phyloP scores from a whole-genome alignment of 257 asterid genomes.

The Rubia yunnanensis region DNA sequence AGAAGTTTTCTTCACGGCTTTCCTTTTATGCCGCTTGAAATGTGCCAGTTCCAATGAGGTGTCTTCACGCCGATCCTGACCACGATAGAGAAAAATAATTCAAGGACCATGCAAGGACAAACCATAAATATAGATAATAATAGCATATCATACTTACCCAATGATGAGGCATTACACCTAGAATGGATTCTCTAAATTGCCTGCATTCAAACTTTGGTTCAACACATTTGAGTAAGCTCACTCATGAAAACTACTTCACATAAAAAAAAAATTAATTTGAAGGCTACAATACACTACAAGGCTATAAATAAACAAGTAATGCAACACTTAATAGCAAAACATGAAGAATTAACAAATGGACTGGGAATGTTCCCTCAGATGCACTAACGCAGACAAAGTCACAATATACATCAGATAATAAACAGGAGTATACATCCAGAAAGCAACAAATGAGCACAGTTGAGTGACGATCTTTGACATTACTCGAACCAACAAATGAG shows the following conservation, averaged over 20 bases:
- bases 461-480: background rate
- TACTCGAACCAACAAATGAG: background rate
- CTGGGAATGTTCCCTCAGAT: background rate
- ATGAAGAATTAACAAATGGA: background rate
- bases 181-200: conserved; percentile 92
- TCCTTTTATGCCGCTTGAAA: conserved; percentile 91
- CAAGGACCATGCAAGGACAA: background rate
- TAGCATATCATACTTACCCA: conserved; percentile 57
- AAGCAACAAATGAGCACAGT: background rate
- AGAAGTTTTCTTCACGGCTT: conserved; percentile 59
- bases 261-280: conserved; percentile 1
- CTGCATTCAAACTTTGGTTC: conserved; percentile 84
- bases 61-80: conserved; percentile 94
- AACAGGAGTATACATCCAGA: background rate
- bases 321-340: background rate
- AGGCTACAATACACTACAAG: background rate
- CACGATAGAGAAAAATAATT: conserved; percentile 9
- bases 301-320: background rate
- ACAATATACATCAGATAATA: background rate
- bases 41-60: conserved; percentile 70
- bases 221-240: conserved; percentile 22
- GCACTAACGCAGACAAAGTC: background rate
- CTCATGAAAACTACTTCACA: background rate
- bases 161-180: conserved; percentile 92
- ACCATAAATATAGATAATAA: conserved; percentile 8